phyloP scores from a whole-genome alignment of 1,284 basidiomycete genomes.

The Vanrija sp. region DNA sequence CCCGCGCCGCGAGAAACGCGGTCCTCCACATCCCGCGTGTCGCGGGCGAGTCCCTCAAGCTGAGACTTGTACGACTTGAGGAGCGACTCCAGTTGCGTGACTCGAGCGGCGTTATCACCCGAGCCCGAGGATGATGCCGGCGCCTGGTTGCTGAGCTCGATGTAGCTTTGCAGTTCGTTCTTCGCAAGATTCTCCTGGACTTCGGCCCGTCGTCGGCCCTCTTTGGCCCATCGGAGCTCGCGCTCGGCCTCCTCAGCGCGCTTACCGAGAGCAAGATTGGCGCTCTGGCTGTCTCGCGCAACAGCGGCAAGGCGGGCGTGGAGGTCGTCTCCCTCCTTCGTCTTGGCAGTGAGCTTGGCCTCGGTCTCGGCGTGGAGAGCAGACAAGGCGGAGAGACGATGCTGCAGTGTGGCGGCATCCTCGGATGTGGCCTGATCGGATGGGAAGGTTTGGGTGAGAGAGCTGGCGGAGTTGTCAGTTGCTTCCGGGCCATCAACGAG shows the following conservation, averaged over 20 bases:
- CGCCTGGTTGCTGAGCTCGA: neutral
- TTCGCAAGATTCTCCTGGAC: slow-evolving; percentile 32
- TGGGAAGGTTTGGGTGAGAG: slow-evolving; percentile 40
- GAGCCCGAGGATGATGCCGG: too few relatives aligned
- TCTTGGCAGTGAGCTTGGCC: slow-evolving; percentile 28
- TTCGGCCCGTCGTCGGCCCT: slow-evolving; percentile 39
- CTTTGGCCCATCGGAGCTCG: slow-evolving; percentile 43
- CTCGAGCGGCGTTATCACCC: slow-evolving; percentile 16
- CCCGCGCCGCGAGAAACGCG: slow-evolving; percentile 33
- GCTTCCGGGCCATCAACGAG: neutral
- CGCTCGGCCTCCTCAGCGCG: slow-evolving; percentile 32
- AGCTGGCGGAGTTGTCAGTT: slow-evolving; percentile 19
- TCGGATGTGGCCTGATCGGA: slow-evolving; percentile 14
- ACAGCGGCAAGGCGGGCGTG: slow-evolving; percentile 29
- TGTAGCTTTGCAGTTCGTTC: slow-evolving; percentile 31
- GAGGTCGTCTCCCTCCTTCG: slow-evolving; percentile 27
- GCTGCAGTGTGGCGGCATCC: slow-evolving; percentile 26
- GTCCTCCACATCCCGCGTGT: slow-evolving; percentile 34
- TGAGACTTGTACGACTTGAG: slow-evolving; percentile 33
- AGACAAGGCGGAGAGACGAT: slow-evolving; percentile 35
- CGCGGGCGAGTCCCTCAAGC: slow-evolving; percentile 30
- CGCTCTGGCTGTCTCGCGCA: slow-evolving; percentile 20
- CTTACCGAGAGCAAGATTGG: slow-evolving; percentile 25
- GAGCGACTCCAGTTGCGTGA: slow-evolving; percentile 29
- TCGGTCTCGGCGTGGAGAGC: slow-evolving; percentile 31